Evolutionary conservation across 345 rosid species (phyloP), one percentile per base, ranked within the genome.

Genomic region (Populus ilicifolia): DNA sequence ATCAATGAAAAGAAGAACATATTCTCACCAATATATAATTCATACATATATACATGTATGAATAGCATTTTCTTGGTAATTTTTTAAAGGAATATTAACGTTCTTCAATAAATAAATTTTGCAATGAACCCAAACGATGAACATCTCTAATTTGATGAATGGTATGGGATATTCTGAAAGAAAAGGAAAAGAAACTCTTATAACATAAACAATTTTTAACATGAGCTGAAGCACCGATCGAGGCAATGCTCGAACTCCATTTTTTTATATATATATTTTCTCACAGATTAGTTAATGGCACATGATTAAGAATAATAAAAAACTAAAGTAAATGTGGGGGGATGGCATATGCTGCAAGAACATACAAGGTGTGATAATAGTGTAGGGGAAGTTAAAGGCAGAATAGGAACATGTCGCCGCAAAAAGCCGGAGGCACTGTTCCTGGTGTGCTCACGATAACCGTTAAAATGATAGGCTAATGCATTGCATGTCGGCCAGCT

Each of bases 401-500:
- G 29, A 38, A 27, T 0, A 71, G 70, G 36, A 74, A 71, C 76
- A 77, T 69, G 76, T 78, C 79, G 84, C 59, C 59, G 79, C 76
- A 36, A 78, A 82, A 75, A 46, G 77, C 77, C 79, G 74, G 73
- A 35, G 71, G 54, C 67, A 67, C 10, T 77, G 75, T 39, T 17
- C 23, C 43, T 74, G 67, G 75, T 70, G 75, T 78, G 84, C 81
- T 78, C 76, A 73, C 78, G 63, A 43, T 33, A 81, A 50, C 68
- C 63, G 48, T 77, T 77, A 73, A 77, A 67, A 72, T 73, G n/a
- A 74, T 74, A 54, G 33, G 16, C 76, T 29, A 72, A 74, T 74
- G 76, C 81, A 64, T 78, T 78, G 76, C 79, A 39, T 74, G 84
- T 81, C 79, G 81, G 65, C 81, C 75, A 23, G 17, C 69, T 68